Conservation (phyloP, 495 filamentous ascomycete genomes). For the Aspergillus sparsus region DNA sequence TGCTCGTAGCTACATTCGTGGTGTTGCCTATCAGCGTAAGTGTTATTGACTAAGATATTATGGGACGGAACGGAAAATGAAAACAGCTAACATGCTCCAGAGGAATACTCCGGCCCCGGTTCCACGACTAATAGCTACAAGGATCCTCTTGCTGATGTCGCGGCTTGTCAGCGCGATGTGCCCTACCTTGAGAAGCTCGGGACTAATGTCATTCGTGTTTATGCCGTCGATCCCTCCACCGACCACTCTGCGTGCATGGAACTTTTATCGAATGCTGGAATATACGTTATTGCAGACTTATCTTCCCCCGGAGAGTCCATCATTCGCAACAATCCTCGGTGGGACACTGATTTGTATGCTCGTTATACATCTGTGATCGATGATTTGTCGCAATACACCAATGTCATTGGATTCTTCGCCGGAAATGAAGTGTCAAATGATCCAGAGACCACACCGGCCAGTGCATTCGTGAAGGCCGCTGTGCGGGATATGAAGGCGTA, state of each 20-base stretch:
- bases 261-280: slow-evolving; percentile 75
- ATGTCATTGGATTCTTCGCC: slow-evolving; percentile 90
- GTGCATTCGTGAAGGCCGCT: slow-evolving; percentile 91
- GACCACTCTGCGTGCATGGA: slow-evolving; percentile 83
- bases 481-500: slow-evolving; percentile 91
- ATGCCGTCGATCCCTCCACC: slow-evolving; percentile 77
- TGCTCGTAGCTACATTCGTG: slow-evolving; percentile 64
- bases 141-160: slow-evolving; percentile 69
- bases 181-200: slow-evolving; percentile 69
- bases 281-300: slow-evolving; percentile 90
- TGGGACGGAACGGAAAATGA: neutral
- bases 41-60: neutral
- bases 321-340: slow-evolving; percentile 71
- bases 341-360: slow-evolving; percentile 71
- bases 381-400: slow-evolving; percentile 70
- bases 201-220: slow-evolving; percentile 89
- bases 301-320: slow-evolving; percentile 81
- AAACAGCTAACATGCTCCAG: slow-evolving; percentile 27
- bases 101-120: slow-evolving; percentile 48
- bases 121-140: slow-evolving; percentile 44
- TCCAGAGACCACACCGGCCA: slow-evolving; percentile 74
- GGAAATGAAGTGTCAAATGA: slow-evolving; percentile 93
- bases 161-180: slow-evolving; percentile 74
- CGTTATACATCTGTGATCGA: slow-evolving; percentile 83
- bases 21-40: slow-evolving; percentile 79